Percentiles rank a stretch among this genome's conserved stretches.
These are phyloP conservation scores for Tolypocladium ophioglossoides DNA, from an alignment of 2,329 filamentous ascomycete genomes.

Conservation along the genomic window DNA sequence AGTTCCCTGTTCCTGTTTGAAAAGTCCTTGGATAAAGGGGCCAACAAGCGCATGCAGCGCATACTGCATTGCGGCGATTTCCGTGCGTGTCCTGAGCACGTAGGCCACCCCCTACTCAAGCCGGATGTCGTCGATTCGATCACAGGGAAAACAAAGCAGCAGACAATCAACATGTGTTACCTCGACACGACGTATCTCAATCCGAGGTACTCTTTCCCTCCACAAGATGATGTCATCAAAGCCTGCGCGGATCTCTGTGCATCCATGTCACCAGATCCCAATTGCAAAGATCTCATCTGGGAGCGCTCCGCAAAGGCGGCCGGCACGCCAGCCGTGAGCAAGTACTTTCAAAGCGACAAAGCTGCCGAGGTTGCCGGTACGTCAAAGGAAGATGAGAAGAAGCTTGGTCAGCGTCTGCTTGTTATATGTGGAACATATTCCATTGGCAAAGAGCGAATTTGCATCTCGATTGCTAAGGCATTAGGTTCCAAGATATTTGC, in stretches of 20 bases:
- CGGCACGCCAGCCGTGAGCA: conserved; percentile 35
- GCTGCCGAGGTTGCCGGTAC: conserved; percentile 18
- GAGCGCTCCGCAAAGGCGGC: conserved; percentile 30
- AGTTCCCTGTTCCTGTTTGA: conserved; percentile 91
- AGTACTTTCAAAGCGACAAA: conserved; percentile 37
- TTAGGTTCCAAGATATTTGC: conserved; percentile 85
- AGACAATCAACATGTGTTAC: conserved; percentile 91
- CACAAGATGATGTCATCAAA: conserved; percentile 75
- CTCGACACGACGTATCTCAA: conserved; percentile 96
- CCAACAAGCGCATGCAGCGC: conserved; percentile 54
- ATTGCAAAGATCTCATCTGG: conserved; percentile 35
- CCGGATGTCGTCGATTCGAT: conserved; percentile 63
- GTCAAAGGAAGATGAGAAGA: conserved; percentile 10
- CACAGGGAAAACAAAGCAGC: conserved; percentile 62
- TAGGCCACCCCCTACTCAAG: conserved; percentile 70
- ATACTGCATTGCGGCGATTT: conserved; percentile 96
- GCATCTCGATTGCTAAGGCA: conserved; percentile 80
- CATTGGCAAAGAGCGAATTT: conserved; percentile 96
- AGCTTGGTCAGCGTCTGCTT: conserved; percentile 52
- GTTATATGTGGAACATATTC: conserved; percentile 95
- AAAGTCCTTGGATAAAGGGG: conserved; percentile 55
- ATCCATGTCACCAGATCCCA: conserved; percentile 57
- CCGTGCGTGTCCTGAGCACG: conserved; percentile 74
- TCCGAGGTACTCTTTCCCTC: conserved; percentile 88
- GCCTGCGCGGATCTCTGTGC: conserved; percentile 83